phyloP scores from a whole-genome alignment of 805 yeast genomes.

The Ogataea corticis region DNA sequence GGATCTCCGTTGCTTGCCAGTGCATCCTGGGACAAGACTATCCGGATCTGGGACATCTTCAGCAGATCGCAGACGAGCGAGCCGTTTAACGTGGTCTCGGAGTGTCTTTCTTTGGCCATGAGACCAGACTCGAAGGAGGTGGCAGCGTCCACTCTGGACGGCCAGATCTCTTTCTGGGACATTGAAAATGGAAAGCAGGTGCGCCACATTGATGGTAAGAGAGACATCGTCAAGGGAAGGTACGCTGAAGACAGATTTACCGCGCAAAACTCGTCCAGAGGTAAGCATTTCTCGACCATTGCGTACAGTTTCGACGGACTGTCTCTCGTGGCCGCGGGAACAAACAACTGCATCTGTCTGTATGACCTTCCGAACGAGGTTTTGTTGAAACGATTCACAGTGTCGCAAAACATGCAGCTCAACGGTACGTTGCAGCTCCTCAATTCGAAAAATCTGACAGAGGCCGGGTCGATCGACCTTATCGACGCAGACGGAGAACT shows the following conservation, averaged over 20 bases:
- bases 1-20: conserved; percentile 71
- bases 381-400: conserved; percentile 73
- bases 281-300: conserved; percentile 79
- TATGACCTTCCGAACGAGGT: conserved; percentile 91
- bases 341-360: conserved; percentile 85
- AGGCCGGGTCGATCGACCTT: conserved; percentile 79
- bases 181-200: conserved; percentile 77
- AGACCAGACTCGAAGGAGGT: conserved; percentile 92
- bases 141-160: conserved; percentile 86
- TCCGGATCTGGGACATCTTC: conserved; percentile 90
- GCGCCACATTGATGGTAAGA: conserved; percentile 81
- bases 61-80: conserved; percentile 85
- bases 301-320: conserved; percentile 88
- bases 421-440: conserved; percentile 83
- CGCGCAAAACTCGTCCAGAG: conserved; percentile 76
- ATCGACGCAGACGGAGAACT: conserved; percentile 85
- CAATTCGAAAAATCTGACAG: conserved; percentile 82
- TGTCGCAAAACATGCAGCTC: conserved; percentile 85
- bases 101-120: conserved; percentile 78
- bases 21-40: conserved; percentile 96
- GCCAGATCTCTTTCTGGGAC: conserved; percentile 82
- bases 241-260: conserved; percentile 79
- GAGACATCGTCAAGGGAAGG: conserved; percentile 86
- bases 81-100: conserved; percentile 83
- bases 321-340: conserved; percentile 89